A percentile compares a stretch with the other conserved stretches of the same genome.
Conservation (phyloP, 441 rosid species). For the Adansonia madagascariensis region DNA sequence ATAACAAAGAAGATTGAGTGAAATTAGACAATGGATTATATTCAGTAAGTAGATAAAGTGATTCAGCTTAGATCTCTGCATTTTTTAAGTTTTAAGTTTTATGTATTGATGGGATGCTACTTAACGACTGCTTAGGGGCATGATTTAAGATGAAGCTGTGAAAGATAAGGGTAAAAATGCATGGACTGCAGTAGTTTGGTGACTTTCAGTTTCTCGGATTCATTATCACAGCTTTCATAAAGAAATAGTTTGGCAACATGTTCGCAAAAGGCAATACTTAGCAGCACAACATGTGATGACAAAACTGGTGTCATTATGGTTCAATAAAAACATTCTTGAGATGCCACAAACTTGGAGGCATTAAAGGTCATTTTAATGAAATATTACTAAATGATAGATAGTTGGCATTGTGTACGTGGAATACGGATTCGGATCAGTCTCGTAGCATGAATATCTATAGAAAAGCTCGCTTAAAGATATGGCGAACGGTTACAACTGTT, state of each 20-base stretch:
- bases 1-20: background rate
- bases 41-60: background rate
- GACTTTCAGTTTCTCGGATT: background rate
- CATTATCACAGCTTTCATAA: background rate
- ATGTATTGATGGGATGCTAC: background rate
- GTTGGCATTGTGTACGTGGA: background rate
- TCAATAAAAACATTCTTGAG: background rate
- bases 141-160: background rate
- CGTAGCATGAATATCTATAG: background rate
- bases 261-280: too few species aligned
- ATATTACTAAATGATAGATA: background rate
- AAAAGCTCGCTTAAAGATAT: slow-evolving; percentile 11
- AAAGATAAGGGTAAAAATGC: background rate
- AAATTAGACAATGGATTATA: background rate
- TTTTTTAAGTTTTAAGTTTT: background rate
- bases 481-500: background rate
- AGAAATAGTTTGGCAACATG: slow-evolving; percentile 3
- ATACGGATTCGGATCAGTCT: background rate
- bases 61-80: slow-evolving; percentile 1
- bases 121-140: background rate
- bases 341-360: background rate
- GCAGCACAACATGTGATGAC: background rate
- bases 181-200: background rate
- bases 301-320: background rate
- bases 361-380: slow-evolving; percentile 2